Conservation (phyloP, 2,329 filamentous ascomycete species). For the Sporothrix brunneoviolacea region DNA sequence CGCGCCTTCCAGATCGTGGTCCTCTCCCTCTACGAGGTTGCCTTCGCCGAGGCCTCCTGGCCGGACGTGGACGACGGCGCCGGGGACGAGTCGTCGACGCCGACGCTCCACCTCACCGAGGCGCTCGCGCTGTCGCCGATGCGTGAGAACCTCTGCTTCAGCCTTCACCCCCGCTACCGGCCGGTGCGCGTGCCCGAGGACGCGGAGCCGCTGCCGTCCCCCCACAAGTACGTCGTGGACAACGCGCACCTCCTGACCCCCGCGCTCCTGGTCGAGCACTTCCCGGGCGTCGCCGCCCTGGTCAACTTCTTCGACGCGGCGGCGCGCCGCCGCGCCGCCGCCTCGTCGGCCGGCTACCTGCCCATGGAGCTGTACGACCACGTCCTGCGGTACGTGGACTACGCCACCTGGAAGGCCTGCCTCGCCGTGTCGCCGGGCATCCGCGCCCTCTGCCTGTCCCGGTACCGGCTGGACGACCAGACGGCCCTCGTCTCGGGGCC, state of each 20-base stretch:
- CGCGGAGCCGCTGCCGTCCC: too few species aligned
- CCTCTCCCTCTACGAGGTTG: conserved; percentile 6
- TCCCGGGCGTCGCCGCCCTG: conserved; percentile 3
- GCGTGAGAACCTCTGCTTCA: background rate
- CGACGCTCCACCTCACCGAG: background rate
- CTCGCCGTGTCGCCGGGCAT: conserved; percentile 1
- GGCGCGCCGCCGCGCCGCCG: background rate
- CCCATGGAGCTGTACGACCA: conserved; percentile 1
- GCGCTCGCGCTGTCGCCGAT: background rate
- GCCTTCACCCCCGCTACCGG: conserved; percentile 2
- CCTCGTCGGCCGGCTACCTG: background rate
- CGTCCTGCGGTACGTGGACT: conserved; percentile 5
- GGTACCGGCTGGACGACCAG: too few species aligned
- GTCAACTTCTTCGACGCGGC: conserved; percentile 6
- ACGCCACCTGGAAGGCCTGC: conserved; percentile 9
- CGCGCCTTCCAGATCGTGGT: conserved; percentile 7
- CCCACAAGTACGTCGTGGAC: background rate
- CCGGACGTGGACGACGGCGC: background rate
- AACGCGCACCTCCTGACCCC: too few species aligned
- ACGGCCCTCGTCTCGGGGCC: too few species aligned
- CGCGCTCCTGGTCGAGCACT: too few species aligned
- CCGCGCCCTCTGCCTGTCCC: too few species aligned
- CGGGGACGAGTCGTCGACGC: too few species aligned
- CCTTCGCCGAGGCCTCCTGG: conserved; percentile 1
- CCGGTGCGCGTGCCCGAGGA: background rate